Conservation (phyloP, 2,329 filamentous ascomycete species). For the Didymella lethalis region DNA sequence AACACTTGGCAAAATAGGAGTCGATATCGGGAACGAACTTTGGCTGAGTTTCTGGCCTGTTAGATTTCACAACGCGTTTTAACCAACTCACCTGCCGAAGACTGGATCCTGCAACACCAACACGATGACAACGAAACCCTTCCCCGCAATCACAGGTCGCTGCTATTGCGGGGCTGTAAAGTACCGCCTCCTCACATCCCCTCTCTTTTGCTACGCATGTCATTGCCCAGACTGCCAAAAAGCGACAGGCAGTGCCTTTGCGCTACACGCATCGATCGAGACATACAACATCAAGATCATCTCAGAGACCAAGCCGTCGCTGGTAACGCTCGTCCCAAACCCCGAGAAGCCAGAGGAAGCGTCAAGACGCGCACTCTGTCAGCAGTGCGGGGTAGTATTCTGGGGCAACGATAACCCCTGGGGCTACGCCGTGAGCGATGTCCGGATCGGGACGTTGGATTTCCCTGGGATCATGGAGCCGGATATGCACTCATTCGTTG, state of each 20-base stretch:
- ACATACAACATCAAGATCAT: slow-evolving; percentile 31
- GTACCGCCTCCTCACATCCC: slow-evolving; percentile 39
- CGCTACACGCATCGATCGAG: slow-evolving; percentile 36
- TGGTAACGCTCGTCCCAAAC: slow-evolving; percentile 1
- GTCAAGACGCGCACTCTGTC: slow-evolving; percentile 26
- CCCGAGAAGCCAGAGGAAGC: slow-evolving; percentile 1
- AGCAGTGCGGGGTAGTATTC: slow-evolving; percentile 32
- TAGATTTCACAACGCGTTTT: no score
- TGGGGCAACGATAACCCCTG: slow-evolving; percentile 29
- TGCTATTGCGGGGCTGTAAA: slow-evolving; percentile 37
- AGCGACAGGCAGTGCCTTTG: slow-evolving; percentile 35
- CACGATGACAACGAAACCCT: slow-evolving; percentile 28
- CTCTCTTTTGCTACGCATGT: slow-evolving; percentile 44
- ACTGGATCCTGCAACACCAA: neutral
- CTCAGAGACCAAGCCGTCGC: slow-evolving; percentile 24
- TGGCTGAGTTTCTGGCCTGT: neutral
- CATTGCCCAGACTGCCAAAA: slow-evolving; percentile 45
- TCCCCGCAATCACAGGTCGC: slow-evolving; percentile 42
- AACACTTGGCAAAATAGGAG: neutral
- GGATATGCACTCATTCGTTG: slow-evolving; percentile 40
- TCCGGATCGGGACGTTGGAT: slow-evolving; percentile 41
- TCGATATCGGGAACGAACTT: neutral
- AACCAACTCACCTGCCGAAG: no score
- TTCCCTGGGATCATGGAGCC: slow-evolving; percentile 41
- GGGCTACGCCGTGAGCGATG: slow-evolving; percentile 21